Evolutionary conservation across 2,329 filamentous ascomycete species (phyloP).

Genomic region (Blastomyces parvus): DNA sequence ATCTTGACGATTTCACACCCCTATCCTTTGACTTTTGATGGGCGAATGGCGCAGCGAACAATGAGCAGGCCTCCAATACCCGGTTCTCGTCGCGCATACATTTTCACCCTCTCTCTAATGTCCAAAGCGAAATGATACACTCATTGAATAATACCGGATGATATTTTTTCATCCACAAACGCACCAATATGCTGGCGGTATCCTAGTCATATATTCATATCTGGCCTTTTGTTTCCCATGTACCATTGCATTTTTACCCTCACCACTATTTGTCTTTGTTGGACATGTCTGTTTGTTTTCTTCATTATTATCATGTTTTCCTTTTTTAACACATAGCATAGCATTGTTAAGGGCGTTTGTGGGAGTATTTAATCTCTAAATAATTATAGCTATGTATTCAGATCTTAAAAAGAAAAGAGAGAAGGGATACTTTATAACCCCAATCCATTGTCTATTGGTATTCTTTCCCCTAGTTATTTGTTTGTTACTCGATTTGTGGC

Average conservation of each 20-base stretch:
- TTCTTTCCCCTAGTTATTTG: not conserved
- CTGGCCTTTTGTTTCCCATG: not conserved
- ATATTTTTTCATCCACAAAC: not conserved
- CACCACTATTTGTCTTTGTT: not conserved
- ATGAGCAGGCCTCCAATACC: conserved; percentile 1
- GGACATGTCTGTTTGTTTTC: not conserved
- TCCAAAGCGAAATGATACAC: no score
- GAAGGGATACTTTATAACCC: not conserved
- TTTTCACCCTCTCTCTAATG: not conserved
- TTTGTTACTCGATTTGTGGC: not conserved
- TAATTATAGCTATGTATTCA: not conserved
- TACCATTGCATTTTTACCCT: not conserved
- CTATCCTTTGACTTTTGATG: not conserved
- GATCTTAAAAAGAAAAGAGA: not conserved
- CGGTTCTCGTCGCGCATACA: not conserved
- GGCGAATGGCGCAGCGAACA: not conserved
- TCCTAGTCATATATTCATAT: no score
- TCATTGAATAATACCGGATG: not conserved
- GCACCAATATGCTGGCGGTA: not conserved
- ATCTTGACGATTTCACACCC: not conserved
- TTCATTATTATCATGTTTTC: not conserved
- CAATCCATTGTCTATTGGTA: not conserved
- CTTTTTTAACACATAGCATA: not conserved
- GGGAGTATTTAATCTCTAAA: not conserved
- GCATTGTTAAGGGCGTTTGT: conserved; percentile 4